Evolutionary conservation across 2,329 filamentous ascomycete genomes (phyloP).

Genomic region (Pseudohalonectria lignicola): DNA sequence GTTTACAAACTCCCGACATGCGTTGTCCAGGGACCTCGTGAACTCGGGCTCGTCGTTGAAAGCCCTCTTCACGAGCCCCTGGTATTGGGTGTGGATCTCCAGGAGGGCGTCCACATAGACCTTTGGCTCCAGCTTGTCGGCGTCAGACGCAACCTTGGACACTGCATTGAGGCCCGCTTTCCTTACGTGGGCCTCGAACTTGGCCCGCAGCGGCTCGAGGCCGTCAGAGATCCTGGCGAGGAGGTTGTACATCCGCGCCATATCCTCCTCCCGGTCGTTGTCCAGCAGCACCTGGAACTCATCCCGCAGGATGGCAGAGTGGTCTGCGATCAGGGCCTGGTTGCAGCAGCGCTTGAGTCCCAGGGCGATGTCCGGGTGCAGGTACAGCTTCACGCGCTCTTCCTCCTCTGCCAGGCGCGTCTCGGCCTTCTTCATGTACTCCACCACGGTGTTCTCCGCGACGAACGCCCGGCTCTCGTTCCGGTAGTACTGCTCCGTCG

Average conservation of each 20-base stretch:
- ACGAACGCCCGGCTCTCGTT: conserved; percentile 91
- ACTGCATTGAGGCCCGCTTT: conserved; percentile 83
- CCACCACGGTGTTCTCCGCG: conserved; percentile 91
- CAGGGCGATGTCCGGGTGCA: conserved; percentile 80
- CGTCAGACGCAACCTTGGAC: conserved; percentile 79
- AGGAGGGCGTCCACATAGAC: conserved; percentile 91
- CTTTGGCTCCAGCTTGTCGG: conserved; percentile 88
- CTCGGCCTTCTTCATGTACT: conserved; percentile 99
- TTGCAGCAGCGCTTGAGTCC: conserved; percentile 82
- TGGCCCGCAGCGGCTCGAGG: conserved; percentile 73
- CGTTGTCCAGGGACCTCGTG: conserved; percentile 89
- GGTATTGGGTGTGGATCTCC: conserved; percentile 89
- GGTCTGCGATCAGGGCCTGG: conserved; percentile 78
- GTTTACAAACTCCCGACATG: conserved; percentile 96
- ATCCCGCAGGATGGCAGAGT: conserved; percentile 76
- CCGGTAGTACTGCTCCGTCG: conserved; percentile 78
- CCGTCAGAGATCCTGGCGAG: conserved; percentile 84
- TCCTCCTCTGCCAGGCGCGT: conserved; percentile 82
- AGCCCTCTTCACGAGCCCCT: conserved; percentile 78
- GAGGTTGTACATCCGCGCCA: conserved; percentile 92
- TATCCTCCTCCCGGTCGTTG: conserved; percentile 88
- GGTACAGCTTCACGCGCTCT: conserved; percentile 81
- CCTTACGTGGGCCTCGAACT: conserved; percentile 86
- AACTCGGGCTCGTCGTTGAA: conserved; percentile 97
- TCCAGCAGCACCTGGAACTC: conserved; percentile 93